These are phyloP conservation scores for Ananas comosus DNA, from an alignment of 176 grass and related monocot species.

Conservation along the genomic window DNA sequence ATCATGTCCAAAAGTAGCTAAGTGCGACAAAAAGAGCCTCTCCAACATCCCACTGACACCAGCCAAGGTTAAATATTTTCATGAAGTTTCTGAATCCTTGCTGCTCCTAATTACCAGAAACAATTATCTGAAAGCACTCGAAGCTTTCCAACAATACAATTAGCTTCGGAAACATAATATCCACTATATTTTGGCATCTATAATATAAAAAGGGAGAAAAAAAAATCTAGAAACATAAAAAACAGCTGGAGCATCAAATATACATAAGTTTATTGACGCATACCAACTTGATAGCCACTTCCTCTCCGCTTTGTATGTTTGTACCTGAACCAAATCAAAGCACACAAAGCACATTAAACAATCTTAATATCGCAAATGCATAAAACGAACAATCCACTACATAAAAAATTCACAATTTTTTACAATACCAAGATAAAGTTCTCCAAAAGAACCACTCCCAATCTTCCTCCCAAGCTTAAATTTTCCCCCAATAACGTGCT, in stretches of 20 bases:
- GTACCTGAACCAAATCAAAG: slow-evolving; percentile 39
- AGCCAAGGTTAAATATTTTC: background rate
- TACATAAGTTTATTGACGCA: slow-evolving; percentile 1
- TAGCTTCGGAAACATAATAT: background rate
- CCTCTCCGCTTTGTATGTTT: slow-evolving; percentile 73
- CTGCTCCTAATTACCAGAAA: background rate
- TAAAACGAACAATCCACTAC: slow-evolving; percentile 2
- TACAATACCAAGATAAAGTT: slow-evolving; percentile 65
- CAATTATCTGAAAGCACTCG: background rate
- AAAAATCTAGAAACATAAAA: background rate
- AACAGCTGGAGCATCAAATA: background rate
- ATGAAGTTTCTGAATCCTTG: background rate
- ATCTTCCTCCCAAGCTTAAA: slow-evolving; percentile 84
- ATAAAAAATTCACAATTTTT: background rate
- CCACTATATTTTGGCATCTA: background rate
- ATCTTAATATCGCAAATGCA: background rate
- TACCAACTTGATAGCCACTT: slow-evolving; percentile 88
- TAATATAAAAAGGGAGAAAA: background rate
- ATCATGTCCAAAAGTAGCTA: background rate
- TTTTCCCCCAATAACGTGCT: slow-evolving; percentile 67
- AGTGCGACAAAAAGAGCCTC: background rate
- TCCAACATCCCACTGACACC: background rate
- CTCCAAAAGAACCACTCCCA: slow-evolving; percentile 75
- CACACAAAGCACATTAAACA: background rate
- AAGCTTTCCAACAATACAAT: background rate